Base-by-base conservation (phyloP, 805 yeast species). In the Kockiozyma suomiensis region DNA sequence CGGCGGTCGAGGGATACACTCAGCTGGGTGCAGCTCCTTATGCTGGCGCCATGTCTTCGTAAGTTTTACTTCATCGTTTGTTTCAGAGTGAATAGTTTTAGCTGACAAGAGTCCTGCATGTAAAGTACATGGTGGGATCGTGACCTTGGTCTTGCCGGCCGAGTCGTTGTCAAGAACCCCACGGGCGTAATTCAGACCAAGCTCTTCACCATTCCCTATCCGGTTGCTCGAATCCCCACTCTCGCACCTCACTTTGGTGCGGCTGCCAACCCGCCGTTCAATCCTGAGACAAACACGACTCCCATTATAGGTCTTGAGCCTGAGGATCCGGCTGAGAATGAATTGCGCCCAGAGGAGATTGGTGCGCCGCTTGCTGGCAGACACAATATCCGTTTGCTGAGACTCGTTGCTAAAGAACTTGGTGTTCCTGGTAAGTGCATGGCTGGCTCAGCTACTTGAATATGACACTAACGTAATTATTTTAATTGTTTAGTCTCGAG, bases 231-330 rank as follows among this genome's bases (percentile, higher is more conserved):
- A 67, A 87, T 90, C 55, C 96, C 96, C 4, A 81, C 93, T 1
- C 78, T 90, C 70, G 96, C 96, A 4, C 92, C 92, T 2, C 96
- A 90, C 75, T 90, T 90, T 72, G 96, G 96, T 49, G 76, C 78
- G 1, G 85, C 85, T 4, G 79, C 90, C 1, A 69, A 74, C 25
- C 86, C 86, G 7, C 92, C 92, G 4, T 88, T 86, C 75, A 88
- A 90, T 75, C 77, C 76, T 56, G 96, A 90, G 72, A 86, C 87
- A 28, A 84, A 85, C 69, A 85, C 87, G 53, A 88, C 88, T 19
- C 97, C 97, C 0, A 83, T 90, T 13, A 76, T 87, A 54, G 96
- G 91, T 0, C 86, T 79, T 66, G 72, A 72, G 38, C 71, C 73
- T 19, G 59, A 65, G 1, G 74, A 68, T 21, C 75, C 72, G 15